A percentile compares a stretch with the other conserved stretches of the same genome.
These are phyloP conservation scores for Crithidia acanthocephali DNA, from an alignment of 208 protist species.

Conservation along the genomic window DNA sequence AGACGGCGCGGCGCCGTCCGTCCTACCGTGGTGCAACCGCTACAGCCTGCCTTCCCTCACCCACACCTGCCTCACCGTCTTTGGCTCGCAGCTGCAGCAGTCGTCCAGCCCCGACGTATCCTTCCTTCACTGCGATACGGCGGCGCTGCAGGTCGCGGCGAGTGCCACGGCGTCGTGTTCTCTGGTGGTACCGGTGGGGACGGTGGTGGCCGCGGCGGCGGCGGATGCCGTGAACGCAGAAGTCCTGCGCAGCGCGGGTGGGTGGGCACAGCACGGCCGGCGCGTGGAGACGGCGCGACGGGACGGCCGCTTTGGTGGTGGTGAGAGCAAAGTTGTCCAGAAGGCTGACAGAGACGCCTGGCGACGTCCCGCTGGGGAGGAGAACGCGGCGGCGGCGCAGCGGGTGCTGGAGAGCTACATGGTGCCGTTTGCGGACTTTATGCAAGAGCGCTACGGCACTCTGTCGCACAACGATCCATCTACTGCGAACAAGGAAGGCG, in stretches of 20 bases:
- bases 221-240: slow-evolving; percentile 34
- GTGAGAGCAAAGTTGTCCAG: background rate
- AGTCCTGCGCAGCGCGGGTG: slow-evolving; percentile 26
- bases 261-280: slow-evolving; percentile 40
- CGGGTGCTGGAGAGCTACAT: slow-evolving; percentile 33
- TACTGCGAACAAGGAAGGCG: background rate
- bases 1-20: background rate
- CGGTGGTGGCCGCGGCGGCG: slow-evolving; percentile 34
- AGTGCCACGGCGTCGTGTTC: slow-evolving; percentile 24
- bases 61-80: slow-evolving; percentile 25
- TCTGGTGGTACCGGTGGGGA: slow-evolving; percentile 37
- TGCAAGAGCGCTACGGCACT: background rate
- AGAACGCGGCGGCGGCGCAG: slow-evolving; percentile 33
- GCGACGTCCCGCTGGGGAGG: background rate
- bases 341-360: background rate
- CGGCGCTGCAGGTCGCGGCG: slow-evolving; percentile 19
- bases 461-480: background rate
- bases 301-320: background rate
- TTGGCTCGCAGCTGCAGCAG: background rate
- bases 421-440: slow-evolving; percentile 16
- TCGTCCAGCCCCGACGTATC: background rate
- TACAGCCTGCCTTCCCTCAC: slow-evolving; percentile 38
- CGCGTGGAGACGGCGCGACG: background rate
- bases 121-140: slow-evolving; percentile 13
- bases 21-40: slow-evolving; percentile 29